Percentiles rank a stretch among this genome's conserved stretches.
These are phyloP conservation scores for Diaporthe velutina DNA, from an alignment of 2,329 filamentous ascomycete genomes.

Conservation along the genomic window DNA sequence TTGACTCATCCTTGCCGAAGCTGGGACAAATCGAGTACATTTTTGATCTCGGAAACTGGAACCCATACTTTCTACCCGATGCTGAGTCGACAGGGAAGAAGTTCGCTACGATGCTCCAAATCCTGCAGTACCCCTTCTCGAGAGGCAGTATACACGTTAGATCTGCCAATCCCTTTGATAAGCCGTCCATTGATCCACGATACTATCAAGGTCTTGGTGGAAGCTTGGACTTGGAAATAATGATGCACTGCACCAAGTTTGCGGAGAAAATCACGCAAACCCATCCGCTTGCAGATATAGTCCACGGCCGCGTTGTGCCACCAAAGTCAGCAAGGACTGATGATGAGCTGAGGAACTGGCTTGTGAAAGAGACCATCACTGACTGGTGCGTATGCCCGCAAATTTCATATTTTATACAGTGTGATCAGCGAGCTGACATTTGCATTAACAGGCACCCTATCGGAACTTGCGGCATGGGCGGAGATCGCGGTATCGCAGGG, in stretches of 20 bases:
- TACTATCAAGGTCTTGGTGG: not conserved
- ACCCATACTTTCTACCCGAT: not conserved
- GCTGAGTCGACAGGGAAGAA: conserved; percentile 49
- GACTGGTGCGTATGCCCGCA: not conserved
- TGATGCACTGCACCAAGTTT: conserved; percentile 6
- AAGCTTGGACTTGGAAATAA: not conserved
- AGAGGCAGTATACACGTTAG: conserved; percentile 61
- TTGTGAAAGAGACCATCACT: conserved; percentile 14
- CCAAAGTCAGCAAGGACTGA: not conserved
- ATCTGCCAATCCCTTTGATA: conserved; percentile 28
- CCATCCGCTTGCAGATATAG: not conserved
- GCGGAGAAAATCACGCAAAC: conserved; percentile 9
- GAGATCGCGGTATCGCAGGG: conserved; percentile 47
- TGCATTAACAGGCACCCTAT: conserved; percentile 45
- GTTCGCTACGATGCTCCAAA: conserved; percentile 62
- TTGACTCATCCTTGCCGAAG: not conserved
- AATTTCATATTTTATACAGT: not conserved
- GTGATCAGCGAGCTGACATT: conserved; percentile 34
- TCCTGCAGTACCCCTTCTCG: conserved; percentile 65
- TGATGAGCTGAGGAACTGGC: not conserved
- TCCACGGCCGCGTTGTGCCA: conserved; percentile 1
- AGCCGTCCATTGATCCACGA: conserved; percentile 2
- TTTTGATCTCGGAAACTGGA: conserved; percentile 21
- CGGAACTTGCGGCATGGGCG: conserved; percentile 60
- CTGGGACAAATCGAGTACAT: conserved; percentile 22